Conservation (phyloP, 805 yeast genomes). For the Saccharomycopsis guyanensis region DNA sequence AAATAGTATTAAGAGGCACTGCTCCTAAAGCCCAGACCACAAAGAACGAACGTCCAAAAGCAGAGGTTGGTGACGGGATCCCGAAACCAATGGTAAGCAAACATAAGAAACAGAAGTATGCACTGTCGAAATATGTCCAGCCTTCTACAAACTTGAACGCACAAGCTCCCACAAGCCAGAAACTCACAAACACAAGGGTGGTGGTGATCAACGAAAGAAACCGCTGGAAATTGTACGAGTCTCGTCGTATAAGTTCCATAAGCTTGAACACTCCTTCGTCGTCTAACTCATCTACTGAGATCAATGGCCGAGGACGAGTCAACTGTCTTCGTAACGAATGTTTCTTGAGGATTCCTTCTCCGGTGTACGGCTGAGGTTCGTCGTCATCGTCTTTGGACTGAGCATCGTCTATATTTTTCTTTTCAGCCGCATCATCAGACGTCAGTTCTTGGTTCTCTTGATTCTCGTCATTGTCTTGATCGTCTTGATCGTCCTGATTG, state of each 20-base stretch:
- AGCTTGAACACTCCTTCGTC: conserved; percentile 44
- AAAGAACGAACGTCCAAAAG: conserved; percentile 67
- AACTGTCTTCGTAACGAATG: neutral
- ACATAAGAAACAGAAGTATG: conserved; percentile 73
- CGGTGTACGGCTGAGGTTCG: neutral
- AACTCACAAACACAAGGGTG: conserved; percentile 39
- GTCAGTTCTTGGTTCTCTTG: conserved; percentile 1
- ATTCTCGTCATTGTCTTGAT: neutral
- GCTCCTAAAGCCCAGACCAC: conserved; percentile 77
- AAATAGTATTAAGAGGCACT: conserved; percentile 79
- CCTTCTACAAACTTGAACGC: conserved; percentile 52
- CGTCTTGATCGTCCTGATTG: neutral
- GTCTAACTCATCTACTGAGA: conserved; percentile 24
- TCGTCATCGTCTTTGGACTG: neutral
- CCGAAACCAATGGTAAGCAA: conserved; percentile 84
- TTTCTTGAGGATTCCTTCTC: neutral
- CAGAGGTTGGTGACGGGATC: conserved; percentile 52
- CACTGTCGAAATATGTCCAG: conserved; percentile 64
- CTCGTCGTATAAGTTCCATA: conserved; percentile 45
- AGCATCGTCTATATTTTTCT: neutral
- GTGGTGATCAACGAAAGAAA: conserved; percentile 34
- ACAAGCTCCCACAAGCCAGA: conserved; percentile 70
- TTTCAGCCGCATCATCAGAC: conserved; percentile 1
- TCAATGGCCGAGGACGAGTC: neutral
- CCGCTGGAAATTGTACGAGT: conserved; percentile 34